A percentile compares a stretch with the other conserved stretches of the same genome.
phyloP scores from a whole-genome alignment of 2,329 filamentous ascomycete genomes.

The Fusarium fujikuroi region DNA sequence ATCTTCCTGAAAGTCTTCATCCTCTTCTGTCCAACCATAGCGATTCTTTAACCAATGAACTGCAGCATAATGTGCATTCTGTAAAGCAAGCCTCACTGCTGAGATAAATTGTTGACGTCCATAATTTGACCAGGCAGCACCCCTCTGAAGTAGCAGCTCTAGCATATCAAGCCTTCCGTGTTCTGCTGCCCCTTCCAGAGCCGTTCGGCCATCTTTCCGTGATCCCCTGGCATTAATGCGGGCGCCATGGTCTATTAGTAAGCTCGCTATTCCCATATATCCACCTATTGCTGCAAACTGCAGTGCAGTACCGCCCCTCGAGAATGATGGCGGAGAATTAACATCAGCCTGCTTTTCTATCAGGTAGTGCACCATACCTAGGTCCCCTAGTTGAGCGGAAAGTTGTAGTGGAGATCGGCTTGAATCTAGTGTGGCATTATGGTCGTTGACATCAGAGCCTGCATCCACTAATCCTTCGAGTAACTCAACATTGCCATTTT shows the following conservation, averaged over 20 bases:
- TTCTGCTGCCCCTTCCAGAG: slow-evolving; percentile 5
- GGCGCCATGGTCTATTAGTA: slow-evolving; percentile 1
- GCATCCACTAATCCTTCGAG: background rate
- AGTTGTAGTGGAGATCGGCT: background rate
- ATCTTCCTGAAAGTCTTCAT: background rate
- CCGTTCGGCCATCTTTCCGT: background rate
- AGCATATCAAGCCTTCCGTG: slow-evolving; percentile 8
- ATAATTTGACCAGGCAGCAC: background rate
- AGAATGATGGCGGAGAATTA: background rate
- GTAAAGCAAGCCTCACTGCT: background rate
- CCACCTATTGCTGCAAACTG: slow-evolving; percentile 1
- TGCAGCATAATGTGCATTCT: background rate
- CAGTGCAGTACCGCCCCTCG: background rate
- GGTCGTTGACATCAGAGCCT: slow-evolving; percentile 8
- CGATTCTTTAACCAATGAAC: background rate
- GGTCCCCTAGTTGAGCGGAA: background rate
- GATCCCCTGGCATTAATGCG: background rate
- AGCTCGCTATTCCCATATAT: background rate
- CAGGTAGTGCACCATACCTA: background rate
- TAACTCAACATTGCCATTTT: background rate
- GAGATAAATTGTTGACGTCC: background rate
- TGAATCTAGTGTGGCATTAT: background rate
- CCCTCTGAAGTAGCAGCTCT: background rate
- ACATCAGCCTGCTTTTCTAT: background rate
- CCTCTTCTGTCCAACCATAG: background rate